Base-by-base conservation (phyloP, 495 filamentous ascomycete species). In the Lasiosphaeria miniovina region DNA sequence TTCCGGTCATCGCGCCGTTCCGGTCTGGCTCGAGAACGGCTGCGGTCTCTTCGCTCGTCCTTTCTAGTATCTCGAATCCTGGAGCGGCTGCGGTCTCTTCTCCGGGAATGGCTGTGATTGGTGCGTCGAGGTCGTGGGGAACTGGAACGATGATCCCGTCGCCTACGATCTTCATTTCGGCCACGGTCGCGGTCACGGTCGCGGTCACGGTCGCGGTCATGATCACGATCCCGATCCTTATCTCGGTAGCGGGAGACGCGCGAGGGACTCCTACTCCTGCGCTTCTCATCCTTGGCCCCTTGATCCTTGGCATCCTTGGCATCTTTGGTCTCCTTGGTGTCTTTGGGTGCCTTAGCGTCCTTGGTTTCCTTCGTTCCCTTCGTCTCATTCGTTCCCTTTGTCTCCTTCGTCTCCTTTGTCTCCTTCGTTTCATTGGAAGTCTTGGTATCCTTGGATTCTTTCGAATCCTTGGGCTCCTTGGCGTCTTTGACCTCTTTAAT, bases 41-140 rank as follows among this genome's bases (percentile, higher is more conserved):
- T 79, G 12, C 71, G 71, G 6, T 78, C 77, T 61, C 68, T 71
- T 7, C 68, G 73, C 14, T 74, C 71, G 40, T 71, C 63, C 48
- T 63, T 49, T 48, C 61, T 55, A 14, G 8, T 14, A 49, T 63
- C 66, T 3, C 65, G 64, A 33, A 65, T 51, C 24, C 67, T 57
- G 6, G 69, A 67, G 33, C 63, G 60, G 45, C 69, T 68, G 10
- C 65, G 49, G 3, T 67, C 64, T 40, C 62, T 58, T 49, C 58
- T 58, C 5, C 59, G 58, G 8, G 67, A 70, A 10, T 63, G 68
- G 50, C 68, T 70, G 15, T 63, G 63, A 10, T 68, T 66, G 24
- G 15, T 58, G 9, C 45, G 61, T 45, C 66, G 55, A 5, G 65
- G 45, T 14, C 63, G 57, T 3, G 70, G 68, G 6, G 70, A 71